Conservation (phyloP, 2,329 filamentous ascomycete genomes). For the Grosmannia huntii region DNA sequence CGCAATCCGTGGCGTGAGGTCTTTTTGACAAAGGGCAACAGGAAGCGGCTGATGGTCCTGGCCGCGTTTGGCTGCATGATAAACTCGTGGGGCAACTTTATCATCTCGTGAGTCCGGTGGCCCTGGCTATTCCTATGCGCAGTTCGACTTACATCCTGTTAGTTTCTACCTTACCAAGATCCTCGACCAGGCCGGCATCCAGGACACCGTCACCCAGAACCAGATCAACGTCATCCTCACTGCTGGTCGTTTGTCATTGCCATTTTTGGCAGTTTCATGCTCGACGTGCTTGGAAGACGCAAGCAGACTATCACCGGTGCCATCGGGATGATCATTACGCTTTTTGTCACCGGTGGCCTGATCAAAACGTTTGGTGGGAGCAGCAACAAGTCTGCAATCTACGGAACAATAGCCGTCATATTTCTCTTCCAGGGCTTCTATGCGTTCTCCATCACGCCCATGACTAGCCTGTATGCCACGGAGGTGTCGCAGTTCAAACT, state of each 20-base stretch:
- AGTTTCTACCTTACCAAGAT: slow-evolving; percentile 26
- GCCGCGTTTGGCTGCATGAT: not conserved
- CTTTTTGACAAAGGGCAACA: not conserved
- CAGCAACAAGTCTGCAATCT: slow-evolving; percentile 16
- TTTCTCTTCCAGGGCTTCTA: slow-evolving; percentile 41
- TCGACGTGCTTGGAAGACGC: not conserved
- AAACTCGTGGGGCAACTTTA: not conserved
- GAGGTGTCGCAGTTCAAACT: slow-evolving; percentile 29
- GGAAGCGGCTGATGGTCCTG: not conserved
- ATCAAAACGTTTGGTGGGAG: slow-evolving; percentile 26
- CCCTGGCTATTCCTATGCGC: not conserved
- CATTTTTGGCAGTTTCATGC: slow-evolving; percentile 24
- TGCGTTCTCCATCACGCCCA: slow-evolving; percentile 35
- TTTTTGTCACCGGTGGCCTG: slow-evolving; percentile 38
- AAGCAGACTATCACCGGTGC: not conserved
- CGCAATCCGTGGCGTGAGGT: not conserved
- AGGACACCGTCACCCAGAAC: slow-evolving; percentile 27
- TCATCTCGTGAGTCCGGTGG: not conserved
- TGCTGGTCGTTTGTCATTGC: slow-evolving; percentile 31
- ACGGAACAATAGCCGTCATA: slow-evolving; percentile 32
- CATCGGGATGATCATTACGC: slow-evolving; percentile 15
- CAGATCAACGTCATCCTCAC: slow-evolving; percentile 36
- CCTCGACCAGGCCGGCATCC: slow-evolving; percentile 33
- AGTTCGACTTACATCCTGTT: not conserved
- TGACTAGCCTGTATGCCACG: slow-evolving; percentile 33